These are phyloP conservation scores for Hypoxylon lenormandii DNA, from an alignment of 495 filamentous ascomycete species.

Conservation along the genomic window DNA sequence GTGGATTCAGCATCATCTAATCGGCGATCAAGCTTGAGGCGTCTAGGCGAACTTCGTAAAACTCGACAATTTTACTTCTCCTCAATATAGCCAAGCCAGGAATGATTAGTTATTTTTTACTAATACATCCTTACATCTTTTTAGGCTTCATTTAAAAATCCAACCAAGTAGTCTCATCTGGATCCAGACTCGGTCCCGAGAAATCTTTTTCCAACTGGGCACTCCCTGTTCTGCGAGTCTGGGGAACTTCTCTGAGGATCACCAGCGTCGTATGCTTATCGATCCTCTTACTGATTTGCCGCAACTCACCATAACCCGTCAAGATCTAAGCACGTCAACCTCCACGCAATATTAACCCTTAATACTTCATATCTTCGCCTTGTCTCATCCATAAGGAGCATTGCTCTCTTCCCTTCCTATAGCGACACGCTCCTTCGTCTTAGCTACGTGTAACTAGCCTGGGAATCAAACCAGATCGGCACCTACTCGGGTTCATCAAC, in stretches of 20 bases:
- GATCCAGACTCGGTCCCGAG: slow-evolving; percentile 33
- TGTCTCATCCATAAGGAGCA: slow-evolving; percentile 18
- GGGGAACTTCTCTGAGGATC: slow-evolving; percentile 13
- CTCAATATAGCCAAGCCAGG: background rate
- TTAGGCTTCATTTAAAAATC: background rate
- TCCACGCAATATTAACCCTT: slow-evolving; percentile 13
- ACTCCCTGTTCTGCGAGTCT: slow-evolving; percentile 1
- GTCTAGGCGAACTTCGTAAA: background rate
- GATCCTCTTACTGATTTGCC: slow-evolving; percentile 34
- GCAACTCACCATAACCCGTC: background rate
- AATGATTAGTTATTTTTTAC: slow-evolving; percentile 1
- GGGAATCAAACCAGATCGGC: background rate
- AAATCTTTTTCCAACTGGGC: background rate
- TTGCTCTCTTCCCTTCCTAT: background rate
- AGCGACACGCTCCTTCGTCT: slow-evolving; percentile 4
- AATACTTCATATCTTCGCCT: slow-evolving; percentile 9
- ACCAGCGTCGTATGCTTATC: slow-evolving; percentile 30
- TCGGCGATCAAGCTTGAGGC: background rate
- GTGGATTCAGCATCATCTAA: slow-evolving; percentile 1
- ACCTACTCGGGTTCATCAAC: slow-evolving; percentile 4
- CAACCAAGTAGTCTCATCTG: background rate
- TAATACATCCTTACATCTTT: background rate
- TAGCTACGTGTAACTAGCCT: background rate
- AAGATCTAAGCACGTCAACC: slow-evolving; percentile 2
- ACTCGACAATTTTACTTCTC: background rate